Evolutionary conservation across 306 rosid species (phyloP), one percentile per base, ranked within the genome.

Genomic region (Datisca glomerata): DNA sequence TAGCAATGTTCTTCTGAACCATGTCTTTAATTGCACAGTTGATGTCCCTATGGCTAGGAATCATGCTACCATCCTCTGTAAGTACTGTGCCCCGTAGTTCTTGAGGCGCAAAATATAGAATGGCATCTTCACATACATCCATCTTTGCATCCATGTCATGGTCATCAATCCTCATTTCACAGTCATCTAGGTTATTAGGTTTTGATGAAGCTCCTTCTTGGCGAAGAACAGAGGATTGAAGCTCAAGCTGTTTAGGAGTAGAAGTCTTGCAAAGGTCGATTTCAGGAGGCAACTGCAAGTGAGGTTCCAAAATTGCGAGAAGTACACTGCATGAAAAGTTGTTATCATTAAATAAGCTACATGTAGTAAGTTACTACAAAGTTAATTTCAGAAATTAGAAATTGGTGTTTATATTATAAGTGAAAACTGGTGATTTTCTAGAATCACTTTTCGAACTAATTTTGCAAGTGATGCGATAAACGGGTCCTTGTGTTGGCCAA

Each of bases 251-350:
- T 60, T 68, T 68, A 6, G 47, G 41, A 54, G 51, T 35, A 40
- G 84, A 39, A 32, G 47, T 60, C 41, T 69, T 71, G 56, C 86
- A 62, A 47, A 68, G 81, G 73, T 86, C 94, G 43, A 86, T 71
- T 50, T 76, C 96, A 53, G 89, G 75, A 36, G 96, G 96, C 57
- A 86, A 68, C 53, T 54, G 81, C 79, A 86, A 72, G 73, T 71
- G 86, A 22, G 96, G 96, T 66, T 79, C 92, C 75, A 81, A 57
- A 73, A 86, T 74, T 6, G 94, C 79, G 42, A 86, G 84, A 55
- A 86, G 86, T 47, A 86, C 81, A 14, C 96, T 86, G 72, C 77
- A 78, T 23, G 21, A 40, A 57, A 52, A 52, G 28, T 25, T 33
- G n/a, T n/a, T n/a, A n/a, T n/a, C n/a, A n/a, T n/a, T n/a, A n/a